Evolutionary conservation across 1,284 basidiomycete species (phyloP).

Genomic region (Irpex sp.): DNA sequence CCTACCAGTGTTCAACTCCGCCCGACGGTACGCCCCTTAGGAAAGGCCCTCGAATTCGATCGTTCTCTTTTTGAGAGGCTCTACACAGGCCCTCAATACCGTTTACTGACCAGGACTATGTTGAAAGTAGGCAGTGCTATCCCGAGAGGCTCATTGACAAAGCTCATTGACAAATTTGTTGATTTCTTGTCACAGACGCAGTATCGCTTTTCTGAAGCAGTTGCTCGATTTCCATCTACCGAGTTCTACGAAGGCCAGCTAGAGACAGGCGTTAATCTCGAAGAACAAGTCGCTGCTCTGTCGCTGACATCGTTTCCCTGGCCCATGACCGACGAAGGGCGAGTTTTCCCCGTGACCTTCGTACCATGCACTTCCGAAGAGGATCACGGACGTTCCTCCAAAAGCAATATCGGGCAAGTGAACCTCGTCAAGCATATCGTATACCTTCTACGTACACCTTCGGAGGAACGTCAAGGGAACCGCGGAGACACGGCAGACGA

Average conservation of each 20-base stretch:
- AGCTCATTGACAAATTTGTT: not conserved
- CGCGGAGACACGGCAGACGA: conserved; percentile 4
- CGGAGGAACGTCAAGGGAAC: not conserved
- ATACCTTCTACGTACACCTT: conserved; percentile 31
- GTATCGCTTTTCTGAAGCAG: conserved; percentile 55
- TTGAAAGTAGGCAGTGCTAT: conserved; percentile 40
- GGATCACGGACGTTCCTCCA: conserved; percentile 55
- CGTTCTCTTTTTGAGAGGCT: conserved; percentile 59
- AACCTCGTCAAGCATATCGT: conserved; percentile 43
- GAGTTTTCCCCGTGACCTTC: conserved; percentile 49
- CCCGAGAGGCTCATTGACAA: not conserved
- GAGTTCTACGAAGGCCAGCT: conserved; percentile 58
- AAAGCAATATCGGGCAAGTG: conserved; percentile 57
- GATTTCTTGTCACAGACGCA: conserved; percentile 37
- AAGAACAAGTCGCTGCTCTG: conserved; percentile 37
- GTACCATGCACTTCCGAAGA: conserved; percentile 55
- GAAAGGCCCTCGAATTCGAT: conserved; percentile 51
- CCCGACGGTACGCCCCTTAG: conserved; percentile 57
- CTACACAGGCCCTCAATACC: conserved; percentile 37
- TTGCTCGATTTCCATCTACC: conserved; percentile 56
- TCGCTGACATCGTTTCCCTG: conserved; percentile 48
- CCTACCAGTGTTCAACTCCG: conserved; percentile 56
- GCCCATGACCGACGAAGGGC: conserved; percentile 32
- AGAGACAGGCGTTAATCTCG: conserved; percentile 42
- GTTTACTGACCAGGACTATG: conserved; percentile 51